A percentile compares a stretch with the other conserved stretches of the same genome.
phyloP scores from a whole-genome alignment of 768 basidiomycete species.

The Pisolithus microcarpus region DNA sequence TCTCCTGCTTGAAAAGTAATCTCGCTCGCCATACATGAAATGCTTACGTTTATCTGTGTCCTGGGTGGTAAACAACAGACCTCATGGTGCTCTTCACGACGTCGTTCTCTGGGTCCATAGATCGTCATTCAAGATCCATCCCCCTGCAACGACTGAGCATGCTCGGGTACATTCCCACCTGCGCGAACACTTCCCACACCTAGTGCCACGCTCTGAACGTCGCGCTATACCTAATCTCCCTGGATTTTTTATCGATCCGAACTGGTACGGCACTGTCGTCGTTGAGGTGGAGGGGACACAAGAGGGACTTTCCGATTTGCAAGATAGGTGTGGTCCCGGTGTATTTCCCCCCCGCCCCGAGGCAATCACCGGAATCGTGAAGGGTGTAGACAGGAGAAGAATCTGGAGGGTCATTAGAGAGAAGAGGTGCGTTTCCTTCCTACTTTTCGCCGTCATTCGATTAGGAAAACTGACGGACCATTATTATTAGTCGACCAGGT shows the following conservation, averaged over 20 bases:
- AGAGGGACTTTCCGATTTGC: constrained; percentile 74
- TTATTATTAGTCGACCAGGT: constrained; percentile 50
- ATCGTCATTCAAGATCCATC: constrained; percentile 64
- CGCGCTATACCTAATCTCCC: constrained; percentile 50
- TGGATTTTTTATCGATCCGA: constrained; percentile 58
- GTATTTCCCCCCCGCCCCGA: constrained; percentile 57
- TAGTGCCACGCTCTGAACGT: constrained; percentile 13
- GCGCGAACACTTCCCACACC: constrained; percentile 19
- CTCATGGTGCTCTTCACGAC: constrained; percentile 71
- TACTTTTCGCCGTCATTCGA: not conserved
- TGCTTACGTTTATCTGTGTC: constrained; percentile 5
- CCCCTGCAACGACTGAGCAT: constrained; percentile 31
- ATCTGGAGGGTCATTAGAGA: constrained; percentile 73
- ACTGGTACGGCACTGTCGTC: constrained; percentile 79
- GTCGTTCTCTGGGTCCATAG: constrained; percentile 84
- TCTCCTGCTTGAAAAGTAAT: not conserved
- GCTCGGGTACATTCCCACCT: constrained; percentile 22
- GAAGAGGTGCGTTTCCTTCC: constrained; percentile 48
- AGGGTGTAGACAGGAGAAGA: constrained; percentile 36
- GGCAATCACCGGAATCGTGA: constrained; percentile 26
- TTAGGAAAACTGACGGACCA: constrained; percentile 3
- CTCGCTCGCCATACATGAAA: not conserved
- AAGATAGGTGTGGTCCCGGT: constrained; percentile 60
- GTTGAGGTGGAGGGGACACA: constrained; percentile 86
- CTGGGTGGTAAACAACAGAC: constrained; percentile 33